Percentiles rank a stretch among this genome's conserved stretches.
phyloP scores from a whole-genome alignment of 768 basidiomycete genomes.

The Pulveroboletus sp. region DNA sequence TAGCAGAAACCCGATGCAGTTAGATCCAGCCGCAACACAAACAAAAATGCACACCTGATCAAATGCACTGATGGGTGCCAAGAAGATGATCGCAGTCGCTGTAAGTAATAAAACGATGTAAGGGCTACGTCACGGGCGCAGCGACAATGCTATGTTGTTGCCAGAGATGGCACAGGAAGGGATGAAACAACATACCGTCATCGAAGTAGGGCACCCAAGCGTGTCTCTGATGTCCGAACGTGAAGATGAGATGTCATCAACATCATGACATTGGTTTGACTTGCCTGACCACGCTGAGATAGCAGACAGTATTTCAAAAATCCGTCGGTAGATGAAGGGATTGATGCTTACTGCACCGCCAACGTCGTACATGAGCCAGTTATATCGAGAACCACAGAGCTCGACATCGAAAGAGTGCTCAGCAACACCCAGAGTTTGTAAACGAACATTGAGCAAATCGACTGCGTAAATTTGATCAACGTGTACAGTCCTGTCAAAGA shows the following conservation, averaged over 20 bases:
- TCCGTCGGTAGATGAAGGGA: background rate
- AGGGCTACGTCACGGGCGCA: slow-evolving; percentile 8
- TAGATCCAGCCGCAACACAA: background rate
- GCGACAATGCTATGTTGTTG: slow-evolving; percentile 16
- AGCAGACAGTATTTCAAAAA: slow-evolving; percentile 7
- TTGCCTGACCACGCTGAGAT: slow-evolving; percentile 56
- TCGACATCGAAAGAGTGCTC: slow-evolving; percentile 71
- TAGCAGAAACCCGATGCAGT: slow-evolving; percentile 10
- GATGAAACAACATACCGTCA: slow-evolving; percentile 50
- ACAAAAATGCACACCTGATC: slow-evolving; percentile 57
- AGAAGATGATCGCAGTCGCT: slow-evolving; percentile 83
- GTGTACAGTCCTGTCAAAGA: background rate
- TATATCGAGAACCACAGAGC: slow-evolving; percentile 56
- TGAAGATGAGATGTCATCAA: slow-evolving; percentile 14
- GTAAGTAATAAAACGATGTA: slow-evolving; percentile 6
- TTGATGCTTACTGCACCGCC: slow-evolving; percentile 64
- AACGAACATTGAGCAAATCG: slow-evolving; percentile 72
- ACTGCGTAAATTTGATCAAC: slow-evolving; percentile 35
- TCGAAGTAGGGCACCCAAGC: slow-evolving; percentile 86
- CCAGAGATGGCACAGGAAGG: slow-evolving; percentile 4
- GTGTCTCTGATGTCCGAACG: slow-evolving; percentile 47
- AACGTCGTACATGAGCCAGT: slow-evolving; percentile 81
- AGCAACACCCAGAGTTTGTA: slow-evolving; percentile 76
- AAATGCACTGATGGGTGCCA: slow-evolving; percentile 83
- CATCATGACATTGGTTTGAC: slow-evolving; percentile 16